Evolutionary conservation across 495 filamentous ascomycete species (phyloP), one percentile per base, ranked within the genome.

Genomic region (Aspergillus sclerotioniger): DNA sequence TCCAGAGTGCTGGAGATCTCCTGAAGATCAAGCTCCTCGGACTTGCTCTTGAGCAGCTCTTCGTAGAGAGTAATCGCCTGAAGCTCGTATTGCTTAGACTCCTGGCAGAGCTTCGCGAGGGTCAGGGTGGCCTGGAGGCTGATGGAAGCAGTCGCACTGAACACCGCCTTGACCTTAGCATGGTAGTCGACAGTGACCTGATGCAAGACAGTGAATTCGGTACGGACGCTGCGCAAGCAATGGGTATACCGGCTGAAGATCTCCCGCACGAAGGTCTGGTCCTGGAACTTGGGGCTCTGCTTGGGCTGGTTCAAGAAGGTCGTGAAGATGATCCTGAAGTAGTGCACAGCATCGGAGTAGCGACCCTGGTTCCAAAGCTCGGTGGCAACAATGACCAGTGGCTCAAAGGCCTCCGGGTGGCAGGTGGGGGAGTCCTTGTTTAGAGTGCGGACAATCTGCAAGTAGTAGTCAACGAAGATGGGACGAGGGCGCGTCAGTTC

Each of bases 381-480:
- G 3, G 65, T 71, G 1, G 70, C 60, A 39, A 76, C 73, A 35
- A 76, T 70, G 19, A 70, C 47, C 6, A 76, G 54, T 0, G 71
- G 69, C 57, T 76, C 70, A 25, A 76, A 53, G 1, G 73, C 70
- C 8, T 76, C 71, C 0, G 67, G 70, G 29, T 72, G 64, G 62
- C 66, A 73, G 31, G 57, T 52, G 8, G 58, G 61, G 1, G 69
- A 60, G 31, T 71, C 67, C 57, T 76, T 76, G 64, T 74, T 76
- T 57, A 76, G 31, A 8, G 62, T 62, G 16, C 51, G 62, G 37
- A 76, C 67, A 41, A 76, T 72, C 29, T 67, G 73, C 59, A 69
- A 69, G 61, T 76, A 76, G 63, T 76, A 76, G 52, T 74, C 73
- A 4, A 76, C 57, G 48, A 68, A 76, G 35, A 71, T 63, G 3